Base-by-base conservation (phyloP, 202 grass and related monocot genomes). In the Setaria viridis region DNA sequence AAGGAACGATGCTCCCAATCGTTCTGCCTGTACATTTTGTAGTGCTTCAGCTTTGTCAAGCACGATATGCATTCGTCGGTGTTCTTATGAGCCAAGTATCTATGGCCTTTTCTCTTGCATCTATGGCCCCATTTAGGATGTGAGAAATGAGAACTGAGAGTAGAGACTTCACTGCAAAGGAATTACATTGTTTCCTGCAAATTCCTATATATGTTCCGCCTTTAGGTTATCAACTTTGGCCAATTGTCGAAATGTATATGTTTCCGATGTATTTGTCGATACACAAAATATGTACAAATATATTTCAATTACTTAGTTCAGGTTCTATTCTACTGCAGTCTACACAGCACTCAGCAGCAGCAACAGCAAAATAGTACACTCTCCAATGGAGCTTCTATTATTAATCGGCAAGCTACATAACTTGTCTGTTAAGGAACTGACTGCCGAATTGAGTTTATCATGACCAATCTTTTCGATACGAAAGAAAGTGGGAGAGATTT, bases 41-140 rank as follows among this genome's bases (percentile, higher is more conserved):
- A 57, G 41, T 69, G 73, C 50, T 77, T 69, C 82, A 59, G 30
- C 72, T 86, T 80, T 80, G 67, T 13, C 21, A 33, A 76, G 45
- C 66, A 80, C 12, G 33, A 71, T 63, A 11, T 54, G 76, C 76
- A 79, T 63, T 35, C 0, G 5, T 17, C 21, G 65, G 65, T 57
- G 78, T 1, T 70, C 35, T 58, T 70, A 54, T 1, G 2, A 80
- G 13, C 3, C 34, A 25, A 16, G 19, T 16, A 21, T 77, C 15
- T 2, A 16, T 14, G 2, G n/a, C 63, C 10, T 12, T 5, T 4
- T 39, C 37, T 39, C 37, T 3, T 4, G 19, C 25, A 21, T 77
- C 15, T 2, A 17, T 15, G 3, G 21, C 63, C 10, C 20, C 9
- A 12, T 15, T 51, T 50, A 70, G 25, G 21, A 56, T 67, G n/a